Percentiles rank a stretch among this genome's conserved stretches.
Evolutionary conservation across 805 yeast species (phyloP).

Genomic region (Kurtzmaniella fragi): DNA sequence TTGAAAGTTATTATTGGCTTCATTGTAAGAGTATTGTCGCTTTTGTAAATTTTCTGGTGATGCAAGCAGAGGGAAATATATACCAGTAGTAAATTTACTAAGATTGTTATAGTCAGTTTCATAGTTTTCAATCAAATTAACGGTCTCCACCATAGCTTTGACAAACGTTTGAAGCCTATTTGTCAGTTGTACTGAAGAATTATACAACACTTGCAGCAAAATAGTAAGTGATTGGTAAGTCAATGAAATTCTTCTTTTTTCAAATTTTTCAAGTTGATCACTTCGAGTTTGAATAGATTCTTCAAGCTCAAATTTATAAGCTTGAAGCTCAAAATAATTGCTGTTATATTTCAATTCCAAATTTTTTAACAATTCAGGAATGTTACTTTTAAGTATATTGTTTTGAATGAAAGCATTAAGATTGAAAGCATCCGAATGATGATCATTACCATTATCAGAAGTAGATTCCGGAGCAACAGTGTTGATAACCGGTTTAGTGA

Average conservation of each 20-base stretch:
- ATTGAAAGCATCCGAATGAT: no score
- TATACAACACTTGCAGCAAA: conserved; percentile 28
- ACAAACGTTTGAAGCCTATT: conserved; percentile 20
- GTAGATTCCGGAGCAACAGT: no score
- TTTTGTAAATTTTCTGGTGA: conserved; percentile 22
- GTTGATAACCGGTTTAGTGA: neutral
- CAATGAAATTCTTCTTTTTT: conserved; percentile 27
- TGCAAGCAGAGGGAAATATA: conserved; percentile 32
- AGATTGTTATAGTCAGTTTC: conserved; percentile 19
- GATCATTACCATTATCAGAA: no score
- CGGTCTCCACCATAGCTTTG: conserved; percentile 12
- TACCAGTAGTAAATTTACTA: conserved; percentile 28
- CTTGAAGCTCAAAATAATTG: conserved; percentile 30
- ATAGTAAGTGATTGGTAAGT: conserved; percentile 27
- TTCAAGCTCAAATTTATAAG: conserved; percentile 25
- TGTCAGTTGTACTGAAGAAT: conserved; percentile 20
- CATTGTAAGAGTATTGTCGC: conserved; percentile 18
- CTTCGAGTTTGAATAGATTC: conserved; percentile 17
- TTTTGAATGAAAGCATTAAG: no score
- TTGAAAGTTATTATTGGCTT: conserved; percentile 29
- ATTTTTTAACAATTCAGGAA: conserved; percentile 20
- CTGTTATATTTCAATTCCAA: conserved; percentile 28
- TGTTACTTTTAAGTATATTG: conserved; percentile 18
- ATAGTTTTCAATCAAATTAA: conserved; percentile 16
- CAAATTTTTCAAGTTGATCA: conserved; percentile 28